Percentiles rank a stretch among this genome's conserved stretches.
phyloP scores from a whole-genome alignment of 306 rosid species.

The Herpetospermum pedunculosum region DNA sequence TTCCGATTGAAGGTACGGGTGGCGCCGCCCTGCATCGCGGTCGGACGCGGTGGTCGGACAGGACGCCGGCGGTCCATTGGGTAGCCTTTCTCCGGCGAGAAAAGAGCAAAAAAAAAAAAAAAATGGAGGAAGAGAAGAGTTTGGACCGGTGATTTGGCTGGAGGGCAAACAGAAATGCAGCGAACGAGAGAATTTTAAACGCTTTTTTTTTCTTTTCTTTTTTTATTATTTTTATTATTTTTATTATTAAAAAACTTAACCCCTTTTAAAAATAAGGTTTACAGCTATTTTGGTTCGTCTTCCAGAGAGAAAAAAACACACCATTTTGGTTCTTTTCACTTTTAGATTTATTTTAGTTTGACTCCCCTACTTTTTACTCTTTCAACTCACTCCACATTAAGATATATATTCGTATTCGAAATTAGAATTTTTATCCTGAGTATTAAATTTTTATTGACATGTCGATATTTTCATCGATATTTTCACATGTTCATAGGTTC shows the following conservation, averaged over 20 bases:
- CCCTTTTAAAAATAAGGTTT: too few species aligned
- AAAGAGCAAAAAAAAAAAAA: not conserved
- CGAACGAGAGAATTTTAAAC: not conserved
- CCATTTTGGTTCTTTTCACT: too few species aligned
- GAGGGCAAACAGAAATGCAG: not conserved
- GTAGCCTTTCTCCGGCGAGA: not conserved
- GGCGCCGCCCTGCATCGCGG: not conserved
- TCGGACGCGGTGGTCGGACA: not conserved
- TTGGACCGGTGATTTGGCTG: not conserved
- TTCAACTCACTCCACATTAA: too few species aligned
- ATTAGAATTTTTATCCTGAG: too few species aligned
- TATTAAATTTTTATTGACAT: too few species aligned
- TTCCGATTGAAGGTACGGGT: not conserved
- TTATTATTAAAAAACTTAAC: not conserved
- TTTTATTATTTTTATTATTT: not conserved
- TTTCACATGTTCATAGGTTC: too few species aligned
- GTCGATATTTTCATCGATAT: too few species aligned
- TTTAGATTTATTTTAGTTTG: too few species aligned
- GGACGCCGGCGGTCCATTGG: constrained; percentile 2
- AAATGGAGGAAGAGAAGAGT: not conserved
- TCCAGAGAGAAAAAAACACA: too few species aligned
- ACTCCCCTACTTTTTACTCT: too few species aligned
- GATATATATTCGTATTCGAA: too few species aligned
- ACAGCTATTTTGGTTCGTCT: too few species aligned
- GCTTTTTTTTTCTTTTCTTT: not conserved